phyloP scores from a whole-genome alignment of 306 rosid genomes.

The Ceratonia siliqua region DNA sequence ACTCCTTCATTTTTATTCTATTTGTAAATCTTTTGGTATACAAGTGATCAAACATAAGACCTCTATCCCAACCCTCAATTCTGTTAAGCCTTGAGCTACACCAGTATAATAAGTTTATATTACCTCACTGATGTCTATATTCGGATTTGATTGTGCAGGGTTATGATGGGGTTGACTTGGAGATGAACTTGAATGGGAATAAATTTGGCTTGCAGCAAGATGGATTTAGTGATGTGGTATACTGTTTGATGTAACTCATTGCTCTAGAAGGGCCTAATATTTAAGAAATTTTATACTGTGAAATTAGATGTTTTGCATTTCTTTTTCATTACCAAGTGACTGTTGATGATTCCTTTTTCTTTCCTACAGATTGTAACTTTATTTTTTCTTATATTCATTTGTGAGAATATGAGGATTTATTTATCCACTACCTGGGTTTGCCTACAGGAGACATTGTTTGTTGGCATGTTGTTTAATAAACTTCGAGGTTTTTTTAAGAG shows the following conservation, averaged over 20 bases:
- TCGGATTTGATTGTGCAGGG: conserved; percentile 54
- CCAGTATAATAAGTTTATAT: background rate
- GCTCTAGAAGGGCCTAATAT: conserved; percentile 12
- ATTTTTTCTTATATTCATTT: background rate
- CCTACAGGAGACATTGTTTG: background rate
- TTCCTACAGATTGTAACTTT: background rate
- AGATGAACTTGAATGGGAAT: conserved; percentile 67
- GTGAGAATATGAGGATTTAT: conserved; percentile 4
- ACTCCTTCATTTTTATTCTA: background rate
- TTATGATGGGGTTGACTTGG: conserved; percentile 72
- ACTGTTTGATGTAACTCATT: conserved; percentile 30
- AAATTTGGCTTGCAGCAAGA: conserved; percentile 54
- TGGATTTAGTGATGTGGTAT: conserved; percentile 56
- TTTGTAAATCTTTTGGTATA: conserved; percentile 4
- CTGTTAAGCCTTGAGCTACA: background rate
- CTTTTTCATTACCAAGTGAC: background rate
- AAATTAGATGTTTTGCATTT: background rate
- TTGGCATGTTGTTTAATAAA: background rate
- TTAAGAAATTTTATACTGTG: conserved; percentile 8
- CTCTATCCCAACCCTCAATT: background rate
- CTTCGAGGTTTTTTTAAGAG: background rate
- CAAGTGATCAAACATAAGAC: background rate
- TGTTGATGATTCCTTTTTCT: conserved; percentile 3
- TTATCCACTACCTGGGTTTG: conserved; percentile 1
- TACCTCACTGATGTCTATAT: conserved; percentile 20